Conservation (phyloP, 164 flowering plant species). For the Platanus orientalis region DNA sequence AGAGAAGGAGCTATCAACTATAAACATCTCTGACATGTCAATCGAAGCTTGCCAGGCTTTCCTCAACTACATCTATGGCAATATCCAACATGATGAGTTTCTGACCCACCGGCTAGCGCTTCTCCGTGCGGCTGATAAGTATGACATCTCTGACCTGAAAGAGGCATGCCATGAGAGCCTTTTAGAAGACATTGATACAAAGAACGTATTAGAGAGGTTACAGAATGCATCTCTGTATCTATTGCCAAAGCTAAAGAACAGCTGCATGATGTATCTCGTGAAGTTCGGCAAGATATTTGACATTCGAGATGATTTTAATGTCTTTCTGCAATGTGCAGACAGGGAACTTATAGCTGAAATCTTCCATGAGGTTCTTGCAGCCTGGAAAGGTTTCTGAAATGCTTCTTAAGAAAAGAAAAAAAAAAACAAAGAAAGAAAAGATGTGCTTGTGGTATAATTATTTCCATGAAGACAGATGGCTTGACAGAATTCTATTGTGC, state of each 20-base stretch:
- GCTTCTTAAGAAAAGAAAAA: too few relatives aligned
- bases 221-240: constrained; percentile 70
- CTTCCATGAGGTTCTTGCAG: constrained; percentile 68
- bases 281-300: constrained; percentile 90
- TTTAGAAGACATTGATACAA: constrained; percentile 74
- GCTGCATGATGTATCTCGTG: constrained; percentile 82
- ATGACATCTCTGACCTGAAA: constrained; percentile 72
- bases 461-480: too few relatives aligned
- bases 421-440: too few relatives aligned
- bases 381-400: constrained; percentile 88
- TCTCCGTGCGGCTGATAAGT: constrained; percentile 87
- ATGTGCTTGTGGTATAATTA: too few relatives aligned
- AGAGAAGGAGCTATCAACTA: constrained; percentile 75
- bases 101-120: constrained; percentile 66
- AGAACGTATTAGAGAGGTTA: constrained; percentile 86
- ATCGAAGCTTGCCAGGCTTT: constrained; percentile 67
- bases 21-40: constrained; percentile 88
- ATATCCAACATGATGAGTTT: constrained; percentile 62
- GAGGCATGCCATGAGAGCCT: constrained; percentile 89
- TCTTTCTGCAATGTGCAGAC: constrained; percentile 63
- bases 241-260: constrained; percentile 61
- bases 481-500: too few relatives aligned
- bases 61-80: constrained; percentile 76
- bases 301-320: constrained; percentile 68
- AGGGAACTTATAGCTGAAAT: constrained; percentile 76